Evolutionary conservation across 2,329 filamentous ascomycete species (phyloP), one percentile per base, ranked within the genome.

Genomic region (Trichoderma simmonsii): DNA sequence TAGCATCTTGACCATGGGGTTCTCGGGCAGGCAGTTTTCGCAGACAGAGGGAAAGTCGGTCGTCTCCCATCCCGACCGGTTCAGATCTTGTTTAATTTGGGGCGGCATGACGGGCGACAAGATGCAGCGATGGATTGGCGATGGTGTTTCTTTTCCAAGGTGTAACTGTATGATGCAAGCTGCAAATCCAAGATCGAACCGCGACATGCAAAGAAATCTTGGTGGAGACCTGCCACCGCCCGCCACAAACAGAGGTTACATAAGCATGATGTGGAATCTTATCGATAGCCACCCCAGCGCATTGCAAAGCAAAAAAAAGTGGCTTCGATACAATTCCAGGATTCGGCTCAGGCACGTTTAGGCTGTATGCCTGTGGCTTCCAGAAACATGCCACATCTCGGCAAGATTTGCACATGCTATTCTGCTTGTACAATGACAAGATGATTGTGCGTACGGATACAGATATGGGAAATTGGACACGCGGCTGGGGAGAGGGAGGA

Each of bases 1-100:
- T 73, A 99, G 87, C 95, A 99, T 98, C 83, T 98, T 96, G 57
- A 99, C 96, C 79, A 97, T 99, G 2, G 95, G 95, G 78, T 98
- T 98, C 74, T 97, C 95, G 18, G 95, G 95, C 2, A 99, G 88
- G 81, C 96, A 99, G 79, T 91, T 94, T 83, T 99, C 96, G 85
- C 90, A 96, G 39, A 96, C 92, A 3, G 92, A 95, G 9, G 93
- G 93, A 78, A 96, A 94, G 82, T 96, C 93, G 63, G 93, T 96
- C 36, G 94, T 92, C 83, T 99, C 96, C 94, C 95, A 98, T 73
- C 96, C 96, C 21, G 94, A 96, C 69, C 96, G 90, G 84, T 98
- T 98, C 61, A 98, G 88, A 80, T 98, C 95, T 81, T 97, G 93
- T 82, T 98, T 98, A 81, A 98, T 98, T 82, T 97, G 94, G 14